Evolutionary conservation across 768 basidiomycete genomes (phyloP), one percentile per base, ranked within the genome.

Genomic region (Suillus placidus): DNA sequence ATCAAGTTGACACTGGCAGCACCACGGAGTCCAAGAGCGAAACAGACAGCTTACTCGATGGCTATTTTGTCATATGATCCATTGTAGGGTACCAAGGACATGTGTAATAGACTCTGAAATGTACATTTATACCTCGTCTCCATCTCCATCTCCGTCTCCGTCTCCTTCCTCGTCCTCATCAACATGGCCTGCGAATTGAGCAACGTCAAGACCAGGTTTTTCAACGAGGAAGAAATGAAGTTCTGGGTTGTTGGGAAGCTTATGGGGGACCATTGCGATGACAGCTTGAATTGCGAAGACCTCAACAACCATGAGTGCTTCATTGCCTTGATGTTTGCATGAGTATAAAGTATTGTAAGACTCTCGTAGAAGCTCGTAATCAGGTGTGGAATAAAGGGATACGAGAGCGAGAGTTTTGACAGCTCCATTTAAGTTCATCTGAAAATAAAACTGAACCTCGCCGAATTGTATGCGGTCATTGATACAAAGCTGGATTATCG

Each of bases 391-490:
- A 61, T 67, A 77, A 0, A 72, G 18, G 0, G 73, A 73, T 7
- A 76, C 52, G 6, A 77, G 20, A 8, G 74, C 74, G 18, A 76
- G 61, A n/a, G 47, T 49, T 5, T 60, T 40, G 23, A 56, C 8
- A 1, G 12, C 10, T n/a, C 34, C 26, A 32, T 57, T 55, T n/a
- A 49, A 23, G 10, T 45, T 42, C 23, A 65, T 62, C 16, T 62
- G 65, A 45, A 74, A 71, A 64, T 54, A 74, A 58, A 60, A 74
- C 37, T 67, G 66, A 26, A 69, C 68, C 43, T 72, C 68, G 18
- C 47, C 73, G 51, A 71, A 68, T 18, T 37, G 42, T 14, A 55
- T 62, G 4, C 37, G 23, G 1, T 38, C 49, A 32, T 62, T 26
- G 8, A 61, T 10, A 14, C 6, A 35, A 35, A 61, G 23, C 60